These are phyloP conservation scores for Holtermanniella nyarrowii DNA, from an alignment of 768 basidiomycete genomes.

Conservation along the genomic window DNA sequence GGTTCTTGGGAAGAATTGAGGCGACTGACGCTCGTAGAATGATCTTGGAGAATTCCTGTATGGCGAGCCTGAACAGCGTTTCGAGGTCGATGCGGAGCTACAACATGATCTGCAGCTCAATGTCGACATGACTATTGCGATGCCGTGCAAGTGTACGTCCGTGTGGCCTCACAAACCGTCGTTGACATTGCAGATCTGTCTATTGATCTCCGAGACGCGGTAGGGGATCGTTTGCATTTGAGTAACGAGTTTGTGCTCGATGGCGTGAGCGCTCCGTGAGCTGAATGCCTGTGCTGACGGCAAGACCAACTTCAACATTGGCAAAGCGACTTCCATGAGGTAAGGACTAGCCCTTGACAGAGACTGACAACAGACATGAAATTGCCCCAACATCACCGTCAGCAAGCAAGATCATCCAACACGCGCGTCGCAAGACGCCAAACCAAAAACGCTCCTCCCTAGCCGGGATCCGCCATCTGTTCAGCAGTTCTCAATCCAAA, in stretches of 20 bases:
- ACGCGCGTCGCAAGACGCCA: conserved; percentile 18
- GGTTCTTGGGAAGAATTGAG: background rate
- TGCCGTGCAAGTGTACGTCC: conserved; percentile 79
- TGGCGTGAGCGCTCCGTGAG: conserved; percentile 50
- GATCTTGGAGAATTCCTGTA: conserved; percentile 85
- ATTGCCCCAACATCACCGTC: conserved; percentile 19
- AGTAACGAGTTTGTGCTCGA: conserved; percentile 71
- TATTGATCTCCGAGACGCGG: conserved; percentile 80
- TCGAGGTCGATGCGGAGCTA: conserved; percentile 64
- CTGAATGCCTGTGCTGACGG: background rate
- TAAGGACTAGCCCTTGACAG: conserved; percentile 21
- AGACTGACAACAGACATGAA: background rate
- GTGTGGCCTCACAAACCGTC: background rate
- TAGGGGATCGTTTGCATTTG: conserved; percentile 84
- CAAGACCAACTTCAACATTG: conserved; percentile 64
- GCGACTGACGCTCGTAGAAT: conserved; percentile 43
- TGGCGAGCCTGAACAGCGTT: conserved; percentile 85
- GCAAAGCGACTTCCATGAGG: conserved; percentile 66
- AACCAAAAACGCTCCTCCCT: conserved; percentile 18
- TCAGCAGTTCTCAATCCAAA: conserved; percentile 12
- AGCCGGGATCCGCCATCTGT: conserved; percentile 24
- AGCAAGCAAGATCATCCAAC: conserved; percentile 28
- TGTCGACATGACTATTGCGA: conserved; percentile 83
- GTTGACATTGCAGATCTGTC: conserved; percentile 52
- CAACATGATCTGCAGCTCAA: conserved; percentile 63